These are phyloP conservation scores for Colletotrichum godetiae DNA, from an alignment of 2,329 filamentous ascomycete species.

Conservation along the genomic window DNA sequence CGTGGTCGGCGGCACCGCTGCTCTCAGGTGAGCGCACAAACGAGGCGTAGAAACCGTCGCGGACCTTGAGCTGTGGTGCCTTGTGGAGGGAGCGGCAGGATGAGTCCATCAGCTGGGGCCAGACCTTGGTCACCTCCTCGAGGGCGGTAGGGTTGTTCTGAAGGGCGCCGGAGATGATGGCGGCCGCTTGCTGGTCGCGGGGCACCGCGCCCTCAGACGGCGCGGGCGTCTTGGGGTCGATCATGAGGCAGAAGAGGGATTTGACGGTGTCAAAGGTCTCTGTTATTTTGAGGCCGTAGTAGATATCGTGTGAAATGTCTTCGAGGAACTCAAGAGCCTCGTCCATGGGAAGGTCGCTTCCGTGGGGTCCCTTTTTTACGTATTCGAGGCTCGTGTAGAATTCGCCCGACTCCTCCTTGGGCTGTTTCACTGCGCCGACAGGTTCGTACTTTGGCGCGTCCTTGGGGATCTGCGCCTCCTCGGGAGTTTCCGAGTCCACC, in stretches of 20 bases:
- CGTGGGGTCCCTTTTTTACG: constrained; percentile 38
- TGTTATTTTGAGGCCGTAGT: constrained; percentile 73
- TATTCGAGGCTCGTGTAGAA: constrained; percentile 37
- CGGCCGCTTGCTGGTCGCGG: constrained; percentile 64
- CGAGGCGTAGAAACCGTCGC: constrained; percentile 53
- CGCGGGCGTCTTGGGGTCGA: constrained; percentile 41
- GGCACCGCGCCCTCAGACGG: constrained; percentile 43
- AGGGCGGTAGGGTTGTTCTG: constrained; percentile 75
- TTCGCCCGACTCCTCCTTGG: constrained; percentile 47
- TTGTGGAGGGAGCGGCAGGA: constrained; percentile 46
- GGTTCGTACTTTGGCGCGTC: constrained; percentile 68
- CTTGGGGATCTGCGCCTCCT: constrained; percentile 51
- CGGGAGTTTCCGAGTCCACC: constrained; percentile 58
- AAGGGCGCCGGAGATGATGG: constrained; percentile 66
- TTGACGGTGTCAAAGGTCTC: constrained; percentile 65
- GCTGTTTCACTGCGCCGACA: constrained; percentile 67
- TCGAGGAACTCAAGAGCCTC: constrained; percentile 67
- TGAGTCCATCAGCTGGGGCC: constrained; percentile 54
- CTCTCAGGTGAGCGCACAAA: constrained; percentile 46
- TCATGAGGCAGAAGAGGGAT: constrained; percentile 68
- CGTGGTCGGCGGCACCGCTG: background rate
- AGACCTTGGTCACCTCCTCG: constrained; percentile 59
- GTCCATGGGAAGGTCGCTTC: constrained; percentile 52
- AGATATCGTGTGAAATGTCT: constrained; percentile 75
- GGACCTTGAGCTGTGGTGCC: constrained; percentile 41